Base-by-base conservation (phyloP, 2,329 filamentous ascomycete species). In the Colletotrichum truncatum region DNA sequence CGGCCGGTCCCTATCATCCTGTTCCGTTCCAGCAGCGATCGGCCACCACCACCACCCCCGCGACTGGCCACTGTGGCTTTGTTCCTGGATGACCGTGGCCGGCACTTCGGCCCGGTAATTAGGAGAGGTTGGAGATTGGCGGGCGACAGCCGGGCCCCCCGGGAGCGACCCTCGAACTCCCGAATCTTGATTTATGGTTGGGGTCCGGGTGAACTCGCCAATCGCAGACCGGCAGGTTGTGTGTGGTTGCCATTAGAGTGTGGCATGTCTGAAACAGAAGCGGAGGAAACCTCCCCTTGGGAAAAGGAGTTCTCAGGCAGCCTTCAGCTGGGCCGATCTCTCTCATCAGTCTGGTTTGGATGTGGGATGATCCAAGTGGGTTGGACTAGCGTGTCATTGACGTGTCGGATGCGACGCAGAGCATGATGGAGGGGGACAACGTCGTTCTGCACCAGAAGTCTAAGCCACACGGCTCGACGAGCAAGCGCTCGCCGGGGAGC, bases 191-290 rank as follows among this genome's bases (percentile, higher is more conserved):
- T 49, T n/a, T 46, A 61, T 28, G 32, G 48, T 36, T 65, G 39
- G 26, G 56, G 32, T 61, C 16, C 39, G 46, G 58, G 61, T 18
- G 55, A 46, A 59, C 16, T 39, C 45, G 46, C 60, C 60, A 64
- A 60, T 64, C 36, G 60, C 54, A 45, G 30, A 45, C 9, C 54
- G 28, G 34, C n/a, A 26, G 6, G 11, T 21, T 18, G 23, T 23
- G 38, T 51, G 46, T 53, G 60, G 61, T 54, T 61, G 56, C 56
- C 23, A 49, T 34, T 46, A 25, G 21, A 53, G 9, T 54, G 39
- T 53, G 46, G 56, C 61, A 64, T 26, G 25, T 61, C 48, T 65
- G 62, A 61, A 65, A 65, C 62, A 65, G 56, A 59, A 53, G 55
- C 61, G 23, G 61, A 61, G 61, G 55, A 38, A 14, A 18, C 25